phyloP scores from a whole-genome alignment of 805 yeast species.

The Candida michaelii region DNA sequence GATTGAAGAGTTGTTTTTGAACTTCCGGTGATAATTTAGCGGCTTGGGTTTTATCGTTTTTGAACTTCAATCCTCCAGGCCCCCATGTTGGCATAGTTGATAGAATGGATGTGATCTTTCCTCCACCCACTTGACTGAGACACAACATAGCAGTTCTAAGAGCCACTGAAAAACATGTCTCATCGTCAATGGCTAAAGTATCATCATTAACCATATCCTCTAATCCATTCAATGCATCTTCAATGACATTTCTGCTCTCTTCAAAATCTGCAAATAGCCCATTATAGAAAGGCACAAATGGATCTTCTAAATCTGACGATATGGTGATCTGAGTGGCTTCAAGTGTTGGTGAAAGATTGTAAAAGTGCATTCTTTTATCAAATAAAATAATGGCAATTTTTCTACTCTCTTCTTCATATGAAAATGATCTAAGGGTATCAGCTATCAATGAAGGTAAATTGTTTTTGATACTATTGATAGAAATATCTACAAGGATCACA shows the following conservation, averaged over 20 bases:
- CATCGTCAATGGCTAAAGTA: slow-evolving; percentile 41
- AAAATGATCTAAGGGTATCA: slow-evolving; percentile 63
- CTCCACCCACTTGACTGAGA: slow-evolving; percentile 69
- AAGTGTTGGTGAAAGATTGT: slow-evolving; percentile 57
- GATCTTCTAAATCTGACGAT: slow-evolving; percentile 69
- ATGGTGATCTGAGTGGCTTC: slow-evolving; percentile 59
- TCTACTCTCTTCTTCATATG: slow-evolving; percentile 24
- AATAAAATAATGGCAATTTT: slow-evolving; percentile 73
- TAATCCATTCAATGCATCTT: slow-evolving; percentile 62
- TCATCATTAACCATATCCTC: slow-evolving; percentile 45
- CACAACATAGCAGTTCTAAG: slow-evolving; percentile 65
- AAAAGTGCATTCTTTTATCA: slow-evolving; percentile 72
- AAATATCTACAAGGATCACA: slow-evolving; percentile 71
- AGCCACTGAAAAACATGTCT: slow-evolving; percentile 80
- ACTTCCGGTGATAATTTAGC: slow-evolving; percentile 41
- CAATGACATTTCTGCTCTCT: slow-evolving; percentile 63
- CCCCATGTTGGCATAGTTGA: slow-evolving; percentile 78
- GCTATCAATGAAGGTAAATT: slow-evolving; percentile 64
- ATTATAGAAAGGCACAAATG: slow-evolving; percentile 74
- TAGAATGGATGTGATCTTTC: slow-evolving; percentile 71
- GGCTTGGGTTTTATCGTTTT: slow-evolving; percentile 38
- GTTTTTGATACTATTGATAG: slow-evolving; percentile 55
- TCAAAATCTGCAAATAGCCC: slow-evolving; percentile 82
- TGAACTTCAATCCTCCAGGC: slow-evolving; percentile 63
- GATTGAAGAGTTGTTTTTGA: slow-evolving; percentile 53